Evolutionary conservation across 2,329 filamentous ascomycete species (phyloP).

Genomic region (Aspergillus melleus): DNA sequence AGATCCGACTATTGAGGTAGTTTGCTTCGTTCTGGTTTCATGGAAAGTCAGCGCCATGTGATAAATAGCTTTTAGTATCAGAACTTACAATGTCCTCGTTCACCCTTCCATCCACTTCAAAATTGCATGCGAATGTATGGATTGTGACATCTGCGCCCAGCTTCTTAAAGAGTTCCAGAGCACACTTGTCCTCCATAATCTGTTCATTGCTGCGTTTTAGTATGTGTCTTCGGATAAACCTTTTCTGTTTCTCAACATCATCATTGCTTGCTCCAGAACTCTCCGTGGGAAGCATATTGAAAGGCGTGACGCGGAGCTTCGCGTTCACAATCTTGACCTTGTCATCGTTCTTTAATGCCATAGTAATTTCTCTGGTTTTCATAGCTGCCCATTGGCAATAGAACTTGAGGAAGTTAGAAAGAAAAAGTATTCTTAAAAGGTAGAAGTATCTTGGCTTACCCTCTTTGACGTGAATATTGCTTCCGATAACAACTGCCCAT

Average conservation of each 20-base stretch:
- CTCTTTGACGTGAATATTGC: neutral
- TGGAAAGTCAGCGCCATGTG: neutral
- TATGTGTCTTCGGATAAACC: neutral
- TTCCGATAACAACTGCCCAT: neutral
- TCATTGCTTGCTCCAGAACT: neutral
- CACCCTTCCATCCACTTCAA: neutral
- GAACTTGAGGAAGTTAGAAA: neutral
- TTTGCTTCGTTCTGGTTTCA: neutral
- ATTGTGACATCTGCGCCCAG: neutral
- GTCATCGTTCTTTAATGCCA: neutral
- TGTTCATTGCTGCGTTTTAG: neutral
- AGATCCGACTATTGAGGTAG: neutral
- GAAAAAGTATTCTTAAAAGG: neutral
- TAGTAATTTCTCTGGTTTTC: neutral
- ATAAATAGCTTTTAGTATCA: neutral
- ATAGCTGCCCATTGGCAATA: neutral
- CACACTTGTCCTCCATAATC: neutral
- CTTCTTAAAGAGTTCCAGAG: neutral
- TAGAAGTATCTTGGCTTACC: neutral
- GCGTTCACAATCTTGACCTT: neutral
- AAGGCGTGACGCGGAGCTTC: neutral
- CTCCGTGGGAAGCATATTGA: slow-evolving; percentile 1
- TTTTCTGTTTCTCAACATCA: neutral
- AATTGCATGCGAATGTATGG: slow-evolving; percentile 1
- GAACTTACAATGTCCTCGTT: neutral